Conservation (phyloP, 352 stramenopile species). For the Globisporangium solare region DNA sequence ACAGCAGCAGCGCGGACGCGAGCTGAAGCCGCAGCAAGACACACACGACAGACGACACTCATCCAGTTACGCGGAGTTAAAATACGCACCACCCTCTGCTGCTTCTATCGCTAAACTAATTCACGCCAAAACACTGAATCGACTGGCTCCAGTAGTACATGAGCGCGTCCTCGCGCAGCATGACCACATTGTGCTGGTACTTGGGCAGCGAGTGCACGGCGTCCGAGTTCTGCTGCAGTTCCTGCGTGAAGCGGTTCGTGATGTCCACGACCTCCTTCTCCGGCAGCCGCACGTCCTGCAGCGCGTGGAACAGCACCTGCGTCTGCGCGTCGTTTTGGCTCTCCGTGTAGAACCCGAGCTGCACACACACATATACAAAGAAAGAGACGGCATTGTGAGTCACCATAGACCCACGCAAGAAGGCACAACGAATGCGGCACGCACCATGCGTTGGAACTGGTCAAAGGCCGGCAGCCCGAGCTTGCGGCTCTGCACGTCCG, state of each 20-base stretch:
- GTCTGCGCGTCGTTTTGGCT: slow-evolving; percentile 64
- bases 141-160: slow-evolving; percentile 89
- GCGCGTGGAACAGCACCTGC: slow-evolving; percentile 71
- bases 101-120: slow-evolving; percentile 2
- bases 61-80: too few species aligned
- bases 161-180: slow-evolving; percentile 77
- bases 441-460: slow-evolving; percentile 78
- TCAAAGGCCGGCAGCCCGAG: slow-evolving; percentile 80
- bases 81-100: neutral
- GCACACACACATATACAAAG: neutral
- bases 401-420: neutral
- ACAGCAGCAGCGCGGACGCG: slow-evolving; percentile 4
- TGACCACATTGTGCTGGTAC: slow-evolving; percentile 81
- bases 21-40: neutral
- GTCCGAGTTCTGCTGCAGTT: slow-evolving; percentile 54
- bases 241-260: slow-evolving; percentile 53
- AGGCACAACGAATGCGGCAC: slow-evolving; percentile 12
- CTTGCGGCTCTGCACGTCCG: slow-evolving; percentile 56
- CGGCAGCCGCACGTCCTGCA: slow-evolving; percentile 50
- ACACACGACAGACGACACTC: too few species aligned
- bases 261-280: slow-evolving; percentile 67
- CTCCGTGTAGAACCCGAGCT: slow-evolving; percentile 83
- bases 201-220: slow-evolving; percentile 77
- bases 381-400: slow-evolving; percentile 12
- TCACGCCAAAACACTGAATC: slow-evolving; percentile 26